Conservation (phyloP, 2,329 filamentous ascomycete species). For the Claviceps sp. region DNA sequence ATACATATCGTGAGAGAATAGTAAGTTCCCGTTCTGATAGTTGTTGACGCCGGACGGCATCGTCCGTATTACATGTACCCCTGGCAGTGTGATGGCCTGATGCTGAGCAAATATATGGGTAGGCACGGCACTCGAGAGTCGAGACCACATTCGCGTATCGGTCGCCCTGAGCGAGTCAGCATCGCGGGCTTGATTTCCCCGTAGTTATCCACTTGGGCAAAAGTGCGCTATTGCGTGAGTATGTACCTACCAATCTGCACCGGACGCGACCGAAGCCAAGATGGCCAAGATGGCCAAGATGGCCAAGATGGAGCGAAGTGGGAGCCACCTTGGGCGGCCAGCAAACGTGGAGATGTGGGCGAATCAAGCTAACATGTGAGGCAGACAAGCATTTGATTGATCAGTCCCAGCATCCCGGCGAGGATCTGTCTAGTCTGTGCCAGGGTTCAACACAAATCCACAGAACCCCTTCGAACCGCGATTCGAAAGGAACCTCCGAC, state of each 20-base stretch:
- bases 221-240: neutral
- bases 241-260: neutral
- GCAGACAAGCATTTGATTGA: conserved; percentile 1
- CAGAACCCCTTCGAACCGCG: neutral
- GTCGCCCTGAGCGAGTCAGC: neutral
- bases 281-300: neutral
- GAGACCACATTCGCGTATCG: neutral
- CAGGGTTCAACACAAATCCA: neutral
- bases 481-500: too few relatives aligned
- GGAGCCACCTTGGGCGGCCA: neutral
- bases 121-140: neutral
- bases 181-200: neutral
- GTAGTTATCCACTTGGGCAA: neutral
- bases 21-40: neutral
- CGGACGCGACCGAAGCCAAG: neutral
- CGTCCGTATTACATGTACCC: neutral
- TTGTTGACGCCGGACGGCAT: neutral
- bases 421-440: neutral
- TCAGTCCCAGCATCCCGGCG: neutral
- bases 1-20: neutral
- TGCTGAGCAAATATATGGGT: neutral
- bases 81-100: neutral
- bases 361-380: conserved; percentile 1
- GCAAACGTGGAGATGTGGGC: neutral
- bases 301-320: neutral